Conservation (phyloP, 2,329 filamentous ascomycete species). For the Botrytis squamosa region DNA sequence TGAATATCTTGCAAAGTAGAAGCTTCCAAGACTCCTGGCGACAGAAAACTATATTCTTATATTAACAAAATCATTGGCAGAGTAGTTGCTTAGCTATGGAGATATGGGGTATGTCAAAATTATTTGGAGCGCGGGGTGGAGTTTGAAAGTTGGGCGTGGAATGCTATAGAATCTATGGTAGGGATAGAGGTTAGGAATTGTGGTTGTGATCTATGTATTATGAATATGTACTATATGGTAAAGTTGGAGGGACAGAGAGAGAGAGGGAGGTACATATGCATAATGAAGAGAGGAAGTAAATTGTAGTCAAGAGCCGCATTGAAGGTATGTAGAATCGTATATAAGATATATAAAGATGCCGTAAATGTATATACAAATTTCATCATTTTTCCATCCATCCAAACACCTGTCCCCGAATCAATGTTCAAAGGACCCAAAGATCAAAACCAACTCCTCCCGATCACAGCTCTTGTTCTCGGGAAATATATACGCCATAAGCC, state of each 20-base stretch:
- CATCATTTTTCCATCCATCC: neutral
- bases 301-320: neutral
- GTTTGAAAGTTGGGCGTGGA: neutral
- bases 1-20: neutral
- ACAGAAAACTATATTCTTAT: neutral
- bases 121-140: neutral
- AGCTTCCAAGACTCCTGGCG: neutral
- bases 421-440: too few species aligned
- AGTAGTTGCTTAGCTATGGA: neutral
- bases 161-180: neutral
- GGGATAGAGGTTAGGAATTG: neutral
- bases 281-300: neutral
- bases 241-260: neutral
- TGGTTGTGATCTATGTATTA: neutral
- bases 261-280: neutral
- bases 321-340: neutral
- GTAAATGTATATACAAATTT: neutral
- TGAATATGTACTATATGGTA: neutral
- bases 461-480: constrained; percentile 40
- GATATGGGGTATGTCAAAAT: neutral
- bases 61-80: neutral
- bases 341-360: neutral
- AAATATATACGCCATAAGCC: neutral
- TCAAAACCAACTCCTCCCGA: constrained; percentile 19
- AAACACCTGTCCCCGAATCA: too few species aligned